These are phyloP conservation scores for Penicillium sp. DNA, from an alignment of 2,329 filamentous ascomycete species.

Conservation along the genomic window DNA sequence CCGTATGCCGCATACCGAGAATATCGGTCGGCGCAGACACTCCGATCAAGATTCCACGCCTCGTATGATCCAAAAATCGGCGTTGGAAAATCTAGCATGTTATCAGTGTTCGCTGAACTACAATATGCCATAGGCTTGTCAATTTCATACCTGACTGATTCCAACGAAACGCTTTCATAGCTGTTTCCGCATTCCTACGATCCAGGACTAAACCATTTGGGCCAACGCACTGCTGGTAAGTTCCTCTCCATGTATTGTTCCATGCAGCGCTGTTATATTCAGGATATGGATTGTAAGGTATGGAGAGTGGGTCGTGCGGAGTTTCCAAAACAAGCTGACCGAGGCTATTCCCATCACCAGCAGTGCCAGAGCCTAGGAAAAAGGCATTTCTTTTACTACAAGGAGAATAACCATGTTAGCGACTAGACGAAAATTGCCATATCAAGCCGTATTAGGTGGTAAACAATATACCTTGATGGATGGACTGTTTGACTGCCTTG, in stretches of 20 bases:
- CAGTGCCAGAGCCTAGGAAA: neutral
- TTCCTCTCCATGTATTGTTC: neutral
- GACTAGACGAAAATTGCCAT: no score
- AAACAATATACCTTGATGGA: no score
- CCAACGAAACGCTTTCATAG: neutral
- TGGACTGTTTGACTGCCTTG: no score
- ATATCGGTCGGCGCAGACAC: constrained; percentile 1
- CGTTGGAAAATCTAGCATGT: constrained; percentile 1
- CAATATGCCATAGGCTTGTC: neutral
- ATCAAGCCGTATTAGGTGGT: no score
- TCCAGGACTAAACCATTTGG: neutral
- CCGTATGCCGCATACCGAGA: constrained; percentile 14
- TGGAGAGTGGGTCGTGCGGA: neutral
- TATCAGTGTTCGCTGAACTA: neutral
- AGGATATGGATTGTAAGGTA: neutral
- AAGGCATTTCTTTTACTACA: neutral
- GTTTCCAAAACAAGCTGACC: neutral
- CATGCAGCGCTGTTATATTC: neutral
- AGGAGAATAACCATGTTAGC: neutral
- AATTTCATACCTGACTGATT: neutral
- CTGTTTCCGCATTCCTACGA: neutral
- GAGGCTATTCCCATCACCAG: neutral
- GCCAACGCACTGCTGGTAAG: neutral
- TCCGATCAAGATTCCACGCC: constrained; percentile 7
- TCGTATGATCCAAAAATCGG: constrained; percentile 14